Evolutionary conservation across 148 eudicot species (phyloP).

Genomic region (Heliamphora exappendiculata): DNA sequence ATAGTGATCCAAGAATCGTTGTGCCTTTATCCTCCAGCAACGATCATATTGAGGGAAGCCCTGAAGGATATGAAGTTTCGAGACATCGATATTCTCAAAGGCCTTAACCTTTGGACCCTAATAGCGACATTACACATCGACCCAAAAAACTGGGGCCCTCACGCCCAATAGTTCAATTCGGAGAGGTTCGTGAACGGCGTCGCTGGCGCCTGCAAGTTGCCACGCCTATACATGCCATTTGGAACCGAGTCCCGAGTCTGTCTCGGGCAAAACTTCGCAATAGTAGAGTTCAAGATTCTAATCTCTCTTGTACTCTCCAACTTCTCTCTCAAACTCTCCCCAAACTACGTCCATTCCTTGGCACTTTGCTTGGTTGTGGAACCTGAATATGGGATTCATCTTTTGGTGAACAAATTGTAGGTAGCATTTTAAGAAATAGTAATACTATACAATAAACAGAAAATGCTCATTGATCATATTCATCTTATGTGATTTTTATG

Average conservation of each 20-base stretch:
- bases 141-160: conserved; percentile 13
- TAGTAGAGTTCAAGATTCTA: conserved; percentile 9
- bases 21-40: conserved; percentile 9
- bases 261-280: conserved; percentile 15
- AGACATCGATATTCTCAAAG: conserved; percentile 11
- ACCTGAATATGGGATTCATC: conserved; percentile 10
- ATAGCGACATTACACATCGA: not conserved
- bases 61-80: conserved; percentile 11
- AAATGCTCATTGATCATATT: too few species aligned
- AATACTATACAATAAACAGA: too few species aligned
- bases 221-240: conserved; percentile 14
- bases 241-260: conserved; percentile 15
- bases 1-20: conserved; percentile 17
- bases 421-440: too few species aligned
- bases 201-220: conserved; percentile 9
- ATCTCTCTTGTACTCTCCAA: conserved; percentile 1
- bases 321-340: conserved; percentile 8
- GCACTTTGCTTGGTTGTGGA: conserved; percentile 3
- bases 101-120: conserved; percentile 15
- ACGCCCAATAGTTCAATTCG: conserved; percentile 11
- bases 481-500: too few species aligned
- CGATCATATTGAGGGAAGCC: conserved; percentile 5
- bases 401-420: conserved; percentile 9
- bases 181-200: conserved; percentile 17
- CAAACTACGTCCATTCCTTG: conserved; percentile 8